Evolutionary conservation across 495 filamentous ascomycete species (phyloP).

Genomic region (Penicillium coffeae): DNA sequence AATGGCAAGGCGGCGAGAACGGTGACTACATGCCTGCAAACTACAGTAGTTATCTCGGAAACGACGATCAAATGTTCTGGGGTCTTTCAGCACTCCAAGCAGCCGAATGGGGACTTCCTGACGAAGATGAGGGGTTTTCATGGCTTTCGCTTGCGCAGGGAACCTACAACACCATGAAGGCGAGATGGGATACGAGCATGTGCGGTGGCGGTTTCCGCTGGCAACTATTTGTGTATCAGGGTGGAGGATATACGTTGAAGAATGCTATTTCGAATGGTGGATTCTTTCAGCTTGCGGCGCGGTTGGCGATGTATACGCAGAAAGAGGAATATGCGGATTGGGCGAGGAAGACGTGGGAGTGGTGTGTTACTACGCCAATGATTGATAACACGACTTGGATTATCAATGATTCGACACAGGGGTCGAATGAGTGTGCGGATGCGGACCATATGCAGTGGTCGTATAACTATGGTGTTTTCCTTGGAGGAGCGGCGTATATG

Average conservation of each 20-base stretch:
- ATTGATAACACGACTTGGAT: conserved; percentile 41
- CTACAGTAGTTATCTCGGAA: conserved; percentile 41
- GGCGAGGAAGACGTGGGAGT: conserved; percentile 65
- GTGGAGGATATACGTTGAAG: conserved; percentile 67
- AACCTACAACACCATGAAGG: conserved; percentile 56
- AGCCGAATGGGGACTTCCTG: conserved; percentile 64
- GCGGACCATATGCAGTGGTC: conserved; percentile 60
- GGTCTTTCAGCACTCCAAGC: conserved; percentile 64
- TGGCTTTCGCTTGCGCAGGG: conserved; percentile 55
- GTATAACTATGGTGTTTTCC: conserved; percentile 65
- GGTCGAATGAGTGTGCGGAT: conserved; percentile 47
- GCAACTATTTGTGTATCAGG: conserved; percentile 75
- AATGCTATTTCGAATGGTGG: conserved; percentile 70
- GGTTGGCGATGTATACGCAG: conserved; percentile 64
- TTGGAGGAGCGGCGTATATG: conserved; percentile 67
- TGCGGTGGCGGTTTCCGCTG: conserved; percentile 78
- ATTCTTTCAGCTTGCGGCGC: conserved; percentile 70
- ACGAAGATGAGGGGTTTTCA: conserved; percentile 47
- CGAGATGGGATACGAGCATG: conserved; percentile 55
- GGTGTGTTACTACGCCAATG: conserved; percentile 53
- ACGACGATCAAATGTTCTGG: conserved; percentile 78
- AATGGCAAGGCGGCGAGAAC: conserved; percentile 55
- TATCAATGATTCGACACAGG: conserved; percentile 59
- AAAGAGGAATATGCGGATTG: conserved; percentile 66
- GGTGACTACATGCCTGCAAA: conserved; percentile 58